These are phyloP conservation scores for Nowakowskiella sp. DNA, from an alignment of 192 early-diverging fungal genomes.

Conservation along the genomic window DNA sequence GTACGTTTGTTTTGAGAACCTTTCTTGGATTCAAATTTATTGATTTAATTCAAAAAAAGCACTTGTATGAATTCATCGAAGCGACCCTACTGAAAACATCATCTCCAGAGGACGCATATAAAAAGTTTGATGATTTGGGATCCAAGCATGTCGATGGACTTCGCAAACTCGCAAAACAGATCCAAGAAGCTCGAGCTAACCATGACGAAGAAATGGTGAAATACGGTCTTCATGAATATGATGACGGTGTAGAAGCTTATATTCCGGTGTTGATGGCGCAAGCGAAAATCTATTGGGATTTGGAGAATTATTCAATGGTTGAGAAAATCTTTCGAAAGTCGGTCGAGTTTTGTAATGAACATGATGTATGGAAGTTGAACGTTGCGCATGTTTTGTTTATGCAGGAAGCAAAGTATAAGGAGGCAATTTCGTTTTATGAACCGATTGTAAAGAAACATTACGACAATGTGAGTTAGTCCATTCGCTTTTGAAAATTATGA, in stretches of 20 bases:
- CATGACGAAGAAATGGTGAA: slow-evolving; percentile 56
- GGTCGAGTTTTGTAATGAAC: slow-evolving; percentile 62
- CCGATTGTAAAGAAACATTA: slow-evolving; percentile 56
- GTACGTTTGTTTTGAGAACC: slow-evolving; percentile 8
- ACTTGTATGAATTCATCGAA: slow-evolving; percentile 49
- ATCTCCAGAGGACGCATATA: slow-evolving; percentile 54
- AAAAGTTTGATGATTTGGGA: slow-evolving; percentile 52
- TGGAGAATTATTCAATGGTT: slow-evolving; percentile 53
- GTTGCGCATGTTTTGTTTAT: slow-evolving; percentile 61
- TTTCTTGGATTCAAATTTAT: background rate
- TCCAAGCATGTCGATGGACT: slow-evolving; percentile 48
- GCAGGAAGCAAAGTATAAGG: slow-evolving; percentile 62
- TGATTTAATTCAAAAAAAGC: slow-evolving; percentile 14
- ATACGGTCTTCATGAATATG: slow-evolving; percentile 47
- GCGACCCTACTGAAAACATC: slow-evolving; percentile 44
- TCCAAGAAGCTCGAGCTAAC: slow-evolving; percentile 49
- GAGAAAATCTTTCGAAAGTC: slow-evolving; percentile 56
- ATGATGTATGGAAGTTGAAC: slow-evolving; percentile 60
- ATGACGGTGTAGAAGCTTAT: slow-evolving; percentile 51
- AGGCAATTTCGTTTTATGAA: slow-evolving; percentile 60
- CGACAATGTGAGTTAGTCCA: slow-evolving; percentile 37
- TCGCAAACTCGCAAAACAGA: slow-evolving; percentile 48
- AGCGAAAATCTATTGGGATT: slow-evolving; percentile 60
- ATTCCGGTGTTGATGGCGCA: slow-evolving; percentile 60
- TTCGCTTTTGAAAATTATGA: slow-evolving; percentile 1